These are phyloP conservation scores for Cyclocybe cylindracea DNA, from an alignment of 768 basidiomycete genomes.

Conservation along the genomic window DNA sequence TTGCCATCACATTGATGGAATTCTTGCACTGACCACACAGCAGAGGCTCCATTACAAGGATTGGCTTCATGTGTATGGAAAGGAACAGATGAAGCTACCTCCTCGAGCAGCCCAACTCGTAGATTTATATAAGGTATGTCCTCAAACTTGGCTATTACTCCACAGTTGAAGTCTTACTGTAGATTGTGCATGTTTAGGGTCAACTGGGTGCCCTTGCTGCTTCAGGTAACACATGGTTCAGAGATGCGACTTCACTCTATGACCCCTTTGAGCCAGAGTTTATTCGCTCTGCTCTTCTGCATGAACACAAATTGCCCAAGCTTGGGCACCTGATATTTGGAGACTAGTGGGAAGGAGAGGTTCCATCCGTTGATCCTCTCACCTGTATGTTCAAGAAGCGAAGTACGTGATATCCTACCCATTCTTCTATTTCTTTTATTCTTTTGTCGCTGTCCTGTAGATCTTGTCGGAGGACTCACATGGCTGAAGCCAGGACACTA, in stretches of 20 bases:
- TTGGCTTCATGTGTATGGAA: slow-evolving; percentile 24
- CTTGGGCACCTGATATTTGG: slow-evolving; percentile 7
- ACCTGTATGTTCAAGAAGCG: not conserved
- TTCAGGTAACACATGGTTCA: not conserved
- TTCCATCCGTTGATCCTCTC: not conserved
- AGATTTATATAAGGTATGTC: slow-evolving; percentile 13
- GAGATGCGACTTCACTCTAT: not conserved
- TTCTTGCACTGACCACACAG: slow-evolving; percentile 9
- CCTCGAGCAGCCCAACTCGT: slow-evolving; percentile 8
- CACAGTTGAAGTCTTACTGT: not conserved
- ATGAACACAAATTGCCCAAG: not conserved
- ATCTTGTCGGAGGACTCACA: not conserved
- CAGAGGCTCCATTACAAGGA: slow-evolving; percentile 14
- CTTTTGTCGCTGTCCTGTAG: not conserved
- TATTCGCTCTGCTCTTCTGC: not conserved
- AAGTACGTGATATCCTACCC: not conserved
- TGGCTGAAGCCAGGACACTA: not conserved
- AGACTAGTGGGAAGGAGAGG: not conserved
- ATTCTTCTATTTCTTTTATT: not conserved
- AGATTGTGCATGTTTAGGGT: not conserved
- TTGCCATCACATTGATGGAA: not conserved
- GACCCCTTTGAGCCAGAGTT: slow-evolving; percentile 15
- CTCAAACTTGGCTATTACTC: not conserved
- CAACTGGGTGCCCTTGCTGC: not conserved
- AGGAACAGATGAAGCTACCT: slow-evolving; percentile 1